Evolutionary conservation across 257 asterid species (phyloP).

Genomic region (Penstemon eatonii): DNA sequence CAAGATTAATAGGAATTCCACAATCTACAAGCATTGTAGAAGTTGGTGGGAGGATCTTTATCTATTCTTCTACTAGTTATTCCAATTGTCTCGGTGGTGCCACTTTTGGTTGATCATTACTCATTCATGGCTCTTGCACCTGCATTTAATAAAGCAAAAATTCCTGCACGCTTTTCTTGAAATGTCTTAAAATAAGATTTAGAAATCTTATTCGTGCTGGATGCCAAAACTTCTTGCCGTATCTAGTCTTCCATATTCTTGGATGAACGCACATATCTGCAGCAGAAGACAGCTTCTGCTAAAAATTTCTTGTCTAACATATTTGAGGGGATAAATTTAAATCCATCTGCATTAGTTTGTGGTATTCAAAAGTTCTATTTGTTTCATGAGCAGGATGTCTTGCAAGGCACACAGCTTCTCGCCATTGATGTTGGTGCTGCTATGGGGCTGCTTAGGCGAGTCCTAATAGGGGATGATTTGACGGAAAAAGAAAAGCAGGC

Average conservation of each 20-base stretch:
- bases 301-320: conserved; percentile 9
- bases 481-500: conserved; percentile 94
- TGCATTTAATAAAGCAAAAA: background rate
- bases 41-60: background rate
- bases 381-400: conserved; percentile 68
- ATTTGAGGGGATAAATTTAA: background rate
- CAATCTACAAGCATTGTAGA: background rate
- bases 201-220: too few relatives aligned
- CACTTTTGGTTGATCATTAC: background rate
- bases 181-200: background rate
- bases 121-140: background rate
- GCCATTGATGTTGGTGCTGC: conserved; percentile 95
- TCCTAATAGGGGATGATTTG: conserved; percentile 77
- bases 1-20: background rate
- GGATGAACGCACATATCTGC: conserved; percentile 1
- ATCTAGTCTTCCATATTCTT: background rate
- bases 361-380: background rate
- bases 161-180: background rate
- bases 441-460: conserved; percentile 67
- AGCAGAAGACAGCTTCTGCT: background rate
- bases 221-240: background rate
- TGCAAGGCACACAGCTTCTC: conserved; percentile 98
- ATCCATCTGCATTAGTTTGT: conserved; percentile 12
- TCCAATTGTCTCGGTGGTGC: background rate
- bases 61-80: background rate